These are phyloP conservation scores for Puccinia triticina DNA, from an alignment of 1,284 basidiomycete species.

Conservation along the genomic window DNA sequence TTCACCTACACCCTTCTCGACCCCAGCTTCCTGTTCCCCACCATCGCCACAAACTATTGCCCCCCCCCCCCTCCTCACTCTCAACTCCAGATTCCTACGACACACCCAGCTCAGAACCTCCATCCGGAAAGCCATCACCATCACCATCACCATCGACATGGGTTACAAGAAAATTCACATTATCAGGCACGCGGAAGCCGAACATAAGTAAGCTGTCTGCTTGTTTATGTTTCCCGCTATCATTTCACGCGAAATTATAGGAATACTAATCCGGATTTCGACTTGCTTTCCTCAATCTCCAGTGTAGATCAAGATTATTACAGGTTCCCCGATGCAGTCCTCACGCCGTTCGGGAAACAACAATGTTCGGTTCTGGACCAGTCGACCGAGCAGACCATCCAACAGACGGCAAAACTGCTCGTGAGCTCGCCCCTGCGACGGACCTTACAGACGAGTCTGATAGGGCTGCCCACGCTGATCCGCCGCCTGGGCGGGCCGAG, in stretches of 20 bases:
- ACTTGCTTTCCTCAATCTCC: no score
- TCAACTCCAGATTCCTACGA: not conserved
- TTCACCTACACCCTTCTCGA: no score
- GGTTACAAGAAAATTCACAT: constrained; percentile 39
- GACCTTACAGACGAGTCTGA: constrained; percentile 44
- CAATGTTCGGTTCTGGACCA: constrained; percentile 20
- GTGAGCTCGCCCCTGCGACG: constrained; percentile 38
- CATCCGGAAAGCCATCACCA: not conserved
- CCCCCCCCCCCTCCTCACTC: no score
- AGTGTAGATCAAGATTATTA: constrained; percentile 47
- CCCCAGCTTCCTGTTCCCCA: no score
- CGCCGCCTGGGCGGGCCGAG: constrained; percentile 26
- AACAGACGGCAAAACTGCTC: constrained; percentile 38
- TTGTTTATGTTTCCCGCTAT: no score
- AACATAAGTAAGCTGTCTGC: constrained; percentile 25
- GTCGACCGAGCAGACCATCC: constrained; percentile 7
- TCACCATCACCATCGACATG: constrained; percentile 24
- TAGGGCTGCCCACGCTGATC: constrained; percentile 29
- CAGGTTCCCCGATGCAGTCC: constrained; percentile 44
- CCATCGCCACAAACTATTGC: no score
- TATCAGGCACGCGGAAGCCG: constrained; percentile 39
- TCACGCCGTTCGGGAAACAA: constrained; percentile 39
- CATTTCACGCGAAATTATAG: not conserved
- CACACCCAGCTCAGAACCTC: no score
- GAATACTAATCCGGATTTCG: not conserved